Percentiles rank a stretch among this genome's conserved stretches.
phyloP scores from a whole-genome alignment of 768 basidiomycete species.

The Suillus fuscotomentosus region DNA sequence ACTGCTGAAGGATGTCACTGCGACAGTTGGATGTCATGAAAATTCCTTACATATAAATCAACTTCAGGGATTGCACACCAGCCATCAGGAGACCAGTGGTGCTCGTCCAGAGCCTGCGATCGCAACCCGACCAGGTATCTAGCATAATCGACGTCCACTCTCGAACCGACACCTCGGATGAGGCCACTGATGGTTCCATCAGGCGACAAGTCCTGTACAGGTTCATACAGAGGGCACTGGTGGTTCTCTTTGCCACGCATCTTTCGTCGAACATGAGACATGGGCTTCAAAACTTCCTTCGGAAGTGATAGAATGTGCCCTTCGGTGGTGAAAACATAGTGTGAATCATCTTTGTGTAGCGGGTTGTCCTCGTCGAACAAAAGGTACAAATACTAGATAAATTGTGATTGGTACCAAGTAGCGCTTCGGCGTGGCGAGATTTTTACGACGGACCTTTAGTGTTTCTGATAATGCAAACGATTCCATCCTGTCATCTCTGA shows the following conservation, averaged over 20 bases:
- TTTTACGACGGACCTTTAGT: conserved; percentile 57
- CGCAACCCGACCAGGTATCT: conserved; percentile 61
- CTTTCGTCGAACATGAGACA: conserved; percentile 57
- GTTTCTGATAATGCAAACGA: conserved; percentile 94
- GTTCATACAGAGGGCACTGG: conserved; percentile 72
- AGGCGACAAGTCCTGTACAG: conserved; percentile 35
- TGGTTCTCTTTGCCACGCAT: conserved; percentile 62
- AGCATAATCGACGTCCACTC: conserved; percentile 80
- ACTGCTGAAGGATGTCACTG: conserved; percentile 39
- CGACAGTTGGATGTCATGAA: conserved; percentile 3
- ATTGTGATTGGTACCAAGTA: conserved; percentile 7
- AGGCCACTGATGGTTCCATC: conserved; percentile 44
- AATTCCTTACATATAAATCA: conserved; percentile 61
- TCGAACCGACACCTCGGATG: conserved; percentile 63
- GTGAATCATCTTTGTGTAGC: conserved; percentile 72
- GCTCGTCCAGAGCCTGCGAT: conserved; percentile 49
- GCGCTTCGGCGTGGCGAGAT: background rate
- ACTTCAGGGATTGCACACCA: conserved; percentile 73
- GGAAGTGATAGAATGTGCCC: conserved; percentile 83
- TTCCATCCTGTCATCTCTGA: conserved; percentile 94
- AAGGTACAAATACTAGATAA: conserved; percentile 80
- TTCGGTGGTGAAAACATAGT: conserved; percentile 93
- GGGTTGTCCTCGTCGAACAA: conserved; percentile 86
- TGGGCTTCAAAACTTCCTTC: conserved; percentile 48
- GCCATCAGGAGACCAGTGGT: conserved; percentile 64